Conservation (phyloP, 768 basidiomycete genomes). For the Boletus rufocinnamomeus region DNA sequence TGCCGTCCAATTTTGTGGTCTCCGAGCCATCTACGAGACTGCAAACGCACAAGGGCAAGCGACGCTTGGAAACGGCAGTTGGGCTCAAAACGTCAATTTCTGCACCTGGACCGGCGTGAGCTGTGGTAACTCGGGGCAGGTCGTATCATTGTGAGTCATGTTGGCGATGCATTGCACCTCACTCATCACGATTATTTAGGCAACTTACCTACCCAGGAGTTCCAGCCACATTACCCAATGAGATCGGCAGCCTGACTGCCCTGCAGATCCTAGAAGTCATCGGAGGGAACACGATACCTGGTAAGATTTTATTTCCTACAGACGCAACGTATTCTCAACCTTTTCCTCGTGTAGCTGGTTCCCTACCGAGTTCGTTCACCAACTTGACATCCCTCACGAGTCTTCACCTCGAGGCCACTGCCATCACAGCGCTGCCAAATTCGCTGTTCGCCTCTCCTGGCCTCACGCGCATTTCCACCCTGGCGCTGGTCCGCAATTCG, state of each 20-base stretch:
- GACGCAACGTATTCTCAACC: neutral
- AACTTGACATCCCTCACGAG: constrained; percentile 40
- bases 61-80: constrained; percentile 42
- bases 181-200: constrained; percentile 20
- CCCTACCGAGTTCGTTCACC: constrained; percentile 41
- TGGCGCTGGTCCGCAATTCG: constrained; percentile 43
- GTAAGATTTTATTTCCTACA: constrained; percentile 29
- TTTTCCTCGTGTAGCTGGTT: constrained; percentile 37
- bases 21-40: constrained; percentile 45
- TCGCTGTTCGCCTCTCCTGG: constrained; percentile 36
- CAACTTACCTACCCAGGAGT: constrained; percentile 48
- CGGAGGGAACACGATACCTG: constrained; percentile 45
- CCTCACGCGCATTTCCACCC: constrained; percentile 36
- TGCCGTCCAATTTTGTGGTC: constrained; percentile 50
- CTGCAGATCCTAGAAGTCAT: constrained; percentile 42
- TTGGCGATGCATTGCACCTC: neutral
- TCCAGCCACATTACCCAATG: constrained; percentile 44
- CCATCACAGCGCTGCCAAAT: constrained; percentile 38
- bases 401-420: constrained; percentile 45
- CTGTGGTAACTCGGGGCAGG: constrained; percentile 43
- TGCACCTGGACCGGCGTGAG: constrained; percentile 50
- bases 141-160: constrained; percentile 43
- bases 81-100: constrained; percentile 47
- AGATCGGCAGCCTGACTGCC: constrained; percentile 42
- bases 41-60: constrained; percentile 40